phyloP scores from a whole-genome alignment of 805 yeast species.

The Hanseniaspora singularis region DNA sequence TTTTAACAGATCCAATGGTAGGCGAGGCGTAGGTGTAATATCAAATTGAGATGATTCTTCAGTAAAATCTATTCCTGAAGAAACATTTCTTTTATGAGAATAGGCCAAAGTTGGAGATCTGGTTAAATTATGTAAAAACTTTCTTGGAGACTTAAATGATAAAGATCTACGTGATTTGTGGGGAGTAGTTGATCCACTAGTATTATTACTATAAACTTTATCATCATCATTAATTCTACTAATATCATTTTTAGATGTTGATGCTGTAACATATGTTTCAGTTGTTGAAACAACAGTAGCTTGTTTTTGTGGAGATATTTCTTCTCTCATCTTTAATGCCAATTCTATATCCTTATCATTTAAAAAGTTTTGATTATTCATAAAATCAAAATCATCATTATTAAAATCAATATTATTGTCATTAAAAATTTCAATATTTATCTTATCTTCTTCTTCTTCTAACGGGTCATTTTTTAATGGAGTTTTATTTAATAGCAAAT shows the following conservation, averaged over 20 bases:
- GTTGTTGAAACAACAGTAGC: background rate
- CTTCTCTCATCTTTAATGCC: constrained; percentile 10
- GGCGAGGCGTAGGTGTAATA: background rate
- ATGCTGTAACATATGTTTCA: constrained; percentile 6
- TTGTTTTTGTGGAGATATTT: constrained; percentile 9
- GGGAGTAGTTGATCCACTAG: constrained; percentile 7
- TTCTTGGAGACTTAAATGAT: constrained; percentile 26
- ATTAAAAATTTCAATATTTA: background rate
- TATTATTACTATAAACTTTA: background rate
- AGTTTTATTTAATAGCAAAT: constrained; percentile 20
- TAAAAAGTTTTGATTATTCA: constrained; percentile 4
- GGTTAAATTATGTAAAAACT: constrained; percentile 14
- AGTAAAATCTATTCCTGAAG: background rate
- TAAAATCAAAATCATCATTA: background rate
- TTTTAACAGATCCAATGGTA: constrained; percentile 1
- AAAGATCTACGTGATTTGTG: constrained; percentile 26
- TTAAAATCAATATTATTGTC: background rate
- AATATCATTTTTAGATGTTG: constrained; percentile 1
- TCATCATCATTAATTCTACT: background rate
- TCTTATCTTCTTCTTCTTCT: constrained; percentile 11
- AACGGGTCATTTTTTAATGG: constrained; percentile 21
- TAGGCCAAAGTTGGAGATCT: constrained; percentile 4
- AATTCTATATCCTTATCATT: constrained; percentile 8
- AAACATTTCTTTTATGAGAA: constrained; percentile 2
- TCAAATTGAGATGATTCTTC: background rate